Conservation (phyloP, 2,329 filamentous ascomycete species). For the Fusarium vanettenii region DNA sequence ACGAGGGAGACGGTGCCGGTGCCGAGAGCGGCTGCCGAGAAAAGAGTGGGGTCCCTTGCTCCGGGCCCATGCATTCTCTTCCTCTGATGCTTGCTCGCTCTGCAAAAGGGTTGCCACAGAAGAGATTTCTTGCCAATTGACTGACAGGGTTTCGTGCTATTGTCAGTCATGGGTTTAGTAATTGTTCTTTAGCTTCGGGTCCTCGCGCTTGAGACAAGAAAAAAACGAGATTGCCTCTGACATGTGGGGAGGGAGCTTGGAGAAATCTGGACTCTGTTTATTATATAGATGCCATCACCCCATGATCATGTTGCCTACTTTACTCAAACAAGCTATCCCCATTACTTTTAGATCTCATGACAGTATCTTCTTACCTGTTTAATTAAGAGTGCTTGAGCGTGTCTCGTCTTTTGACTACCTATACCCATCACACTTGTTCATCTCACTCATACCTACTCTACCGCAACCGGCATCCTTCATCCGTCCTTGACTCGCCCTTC, state of each 20-base stretch:
- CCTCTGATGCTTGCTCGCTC: neutral
- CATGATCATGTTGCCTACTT: constrained; percentile 5
- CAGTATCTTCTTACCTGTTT: neutral
- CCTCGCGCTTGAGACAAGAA: neutral
- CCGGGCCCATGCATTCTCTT: constrained; percentile 4
- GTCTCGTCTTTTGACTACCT: neutral
- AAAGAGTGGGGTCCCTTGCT: constrained; percentile 11
- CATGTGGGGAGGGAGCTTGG: neutral
- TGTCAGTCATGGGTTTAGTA: constrained; percentile 18
- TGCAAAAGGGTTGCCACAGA: constrained; percentile 14
- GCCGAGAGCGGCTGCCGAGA: constrained; percentile 38
- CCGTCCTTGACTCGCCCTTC: constrained; percentile 8
- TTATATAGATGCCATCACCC: constrained; percentile 36
- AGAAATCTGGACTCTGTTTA: neutral
- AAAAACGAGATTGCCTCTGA: constrained; percentile 22
- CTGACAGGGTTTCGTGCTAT: neutral
- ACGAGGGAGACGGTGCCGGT: constrained; percentile 25
- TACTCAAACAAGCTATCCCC: neutral
- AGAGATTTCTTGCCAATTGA: constrained; percentile 14
- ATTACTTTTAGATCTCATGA: neutral
- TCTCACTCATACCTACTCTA: constrained; percentile 5
- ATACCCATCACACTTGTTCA: constrained; percentile 13
- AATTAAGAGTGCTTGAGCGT: constrained; percentile 1
- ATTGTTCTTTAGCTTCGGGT: constrained; percentile 19
- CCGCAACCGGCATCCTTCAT: constrained; percentile 5